Base-by-base conservation (phyloP, 2,329 filamentous ascomycete genomes). In the Berkeleyomyces basicola region DNA sequence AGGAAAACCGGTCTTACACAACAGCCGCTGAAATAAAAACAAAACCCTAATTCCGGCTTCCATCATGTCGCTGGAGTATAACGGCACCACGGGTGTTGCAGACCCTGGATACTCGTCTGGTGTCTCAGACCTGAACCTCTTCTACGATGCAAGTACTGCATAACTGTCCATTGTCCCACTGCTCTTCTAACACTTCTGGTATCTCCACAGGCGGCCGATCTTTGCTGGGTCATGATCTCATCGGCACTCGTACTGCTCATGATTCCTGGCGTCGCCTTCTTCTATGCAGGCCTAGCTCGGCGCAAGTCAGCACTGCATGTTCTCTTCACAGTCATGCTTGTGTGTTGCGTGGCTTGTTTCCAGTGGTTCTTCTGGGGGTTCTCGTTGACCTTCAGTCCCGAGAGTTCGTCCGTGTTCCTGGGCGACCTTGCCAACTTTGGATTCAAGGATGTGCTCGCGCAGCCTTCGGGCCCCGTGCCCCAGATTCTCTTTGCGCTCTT, bases 281-380 rank as follows among this genome's bases (percentile, higher is more conserved):
- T 95, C 80, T 96, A 96, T 78, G 92, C 88, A 51, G 90, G 90
- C 67, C 85, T 95, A 14, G 89, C 90, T 14, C 85, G 90, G 63
- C 84, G 90, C 72, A 96, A 95, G 77, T 95, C 89, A 0, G 90
- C 90, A 3, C 79, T 96, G 62, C 88, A 89, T 16, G 79, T 96
- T 66, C 86, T 95, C 72, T 91, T 88, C 80, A 80, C 95, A 3
- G 88, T 88, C 11, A 82, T 95, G 76, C 86, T 95, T 76, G 85
- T 88, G 14, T 82, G 86, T 3, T 87, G 83, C 9, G 83, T 95
- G 67, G 83, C 90, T 65, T 85, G 84, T 59, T 95, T 95, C 75
- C 89, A 95, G 71, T 96, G 90, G 90, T 95, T 95, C 78, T 92
- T 95, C 78, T 95, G 90, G 90, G 90, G 90, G 58, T 95, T 92